These are phyloP conservation scores for Kazachstania taianensis DNA, from an alignment of 805 yeast genomes.

Conservation along the genomic window DNA sequence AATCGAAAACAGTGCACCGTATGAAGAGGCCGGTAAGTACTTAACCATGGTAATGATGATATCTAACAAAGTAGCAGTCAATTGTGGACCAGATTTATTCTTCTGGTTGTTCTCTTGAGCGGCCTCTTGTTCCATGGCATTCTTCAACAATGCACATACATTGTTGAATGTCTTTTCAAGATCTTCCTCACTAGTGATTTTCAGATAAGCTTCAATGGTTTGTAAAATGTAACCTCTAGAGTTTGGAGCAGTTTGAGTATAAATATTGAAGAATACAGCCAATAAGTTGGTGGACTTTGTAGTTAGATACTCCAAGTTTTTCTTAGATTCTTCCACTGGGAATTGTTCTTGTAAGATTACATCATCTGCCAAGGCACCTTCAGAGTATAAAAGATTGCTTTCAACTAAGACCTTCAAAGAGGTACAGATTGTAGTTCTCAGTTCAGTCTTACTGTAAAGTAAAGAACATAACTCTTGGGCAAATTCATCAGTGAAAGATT, in stretches of 20 bases:
- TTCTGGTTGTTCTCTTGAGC: conserved; percentile 17
- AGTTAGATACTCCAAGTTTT: conserved; percentile 53
- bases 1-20: conserved; percentile 67
- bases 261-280: conserved; percentile 85
- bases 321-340: conserved; percentile 43
- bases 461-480: conserved; percentile 67
- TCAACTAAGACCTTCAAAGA: conserved; percentile 70
- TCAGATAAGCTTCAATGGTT: conserved; percentile 71
- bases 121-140: conserved; percentile 56
- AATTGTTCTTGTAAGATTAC: conserved; percentile 50
- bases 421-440: conserved; percentile 77
- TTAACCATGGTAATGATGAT: conserved; percentile 78
- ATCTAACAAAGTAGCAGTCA: conserved; percentile 83
- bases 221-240: conserved; percentile 78
- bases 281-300: conserved; percentile 63
- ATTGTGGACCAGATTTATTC: conserved; percentile 29
- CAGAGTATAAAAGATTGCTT: conserved; percentile 47
- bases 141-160: conserved; percentile 68
- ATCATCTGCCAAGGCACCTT: conserved; percentile 50
- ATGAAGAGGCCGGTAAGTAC: conserved; percentile 61
- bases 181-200: conserved; percentile 57
- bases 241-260: conserved; percentile 78
- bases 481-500: conserved; percentile 61
- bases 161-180: conserved; percentile 71
- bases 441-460: conserved; percentile 62